A percentile compares a stretch with the other conserved stretches of the same genome.
Evolutionary conservation across 495 filamentous ascomycete genomes (phyloP).

Genomic region (Penicillium silybi): DNA sequence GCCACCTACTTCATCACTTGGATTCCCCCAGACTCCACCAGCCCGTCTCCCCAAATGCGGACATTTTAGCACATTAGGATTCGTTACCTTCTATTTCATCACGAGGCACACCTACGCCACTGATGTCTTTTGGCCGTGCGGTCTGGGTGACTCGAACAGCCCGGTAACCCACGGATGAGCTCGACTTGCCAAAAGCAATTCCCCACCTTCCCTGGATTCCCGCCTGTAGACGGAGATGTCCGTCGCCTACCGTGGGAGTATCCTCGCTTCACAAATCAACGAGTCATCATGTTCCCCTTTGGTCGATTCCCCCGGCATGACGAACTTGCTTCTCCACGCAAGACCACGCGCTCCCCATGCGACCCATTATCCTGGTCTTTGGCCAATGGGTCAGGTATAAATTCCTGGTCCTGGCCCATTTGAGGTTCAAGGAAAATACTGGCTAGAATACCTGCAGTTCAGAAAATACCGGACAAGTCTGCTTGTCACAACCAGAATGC

Average conservation of each 20-base stretch:
- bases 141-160: slow-evolving; percentile 11
- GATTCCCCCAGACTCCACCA: neutral
- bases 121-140: slow-evolving; percentile 3
- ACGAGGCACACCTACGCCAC: slow-evolving; percentile 19
- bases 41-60: neutral
- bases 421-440: neutral
- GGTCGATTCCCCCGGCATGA: neutral
- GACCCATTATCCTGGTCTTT: neutral
- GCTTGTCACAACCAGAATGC: slow-evolving; percentile 1
- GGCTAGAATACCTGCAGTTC: neutral
- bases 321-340: neutral
- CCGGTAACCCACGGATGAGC: slow-evolving; percentile 3
- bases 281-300: slow-evolving; percentile 21
- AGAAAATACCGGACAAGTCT: neutral
- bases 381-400: slow-evolving; percentile 6
- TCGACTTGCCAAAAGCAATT: slow-evolving; percentile 1
- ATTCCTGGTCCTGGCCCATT: neutral
- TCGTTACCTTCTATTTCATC: slow-evolving; percentile 11
- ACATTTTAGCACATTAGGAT: neutral
- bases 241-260: neutral
- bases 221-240: slow-evolving; percentile 3
- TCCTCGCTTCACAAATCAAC: slow-evolving; percentile 10
- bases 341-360: slow-evolving; percentile 1
- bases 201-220: slow-evolving; percentile 23
- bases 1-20: slow-evolving; percentile 17